These are phyloP conservation scores for Cercospora brassicicola DNA, from an alignment of 2,329 filamentous ascomycete genomes.

Conservation along the genomic window DNA sequence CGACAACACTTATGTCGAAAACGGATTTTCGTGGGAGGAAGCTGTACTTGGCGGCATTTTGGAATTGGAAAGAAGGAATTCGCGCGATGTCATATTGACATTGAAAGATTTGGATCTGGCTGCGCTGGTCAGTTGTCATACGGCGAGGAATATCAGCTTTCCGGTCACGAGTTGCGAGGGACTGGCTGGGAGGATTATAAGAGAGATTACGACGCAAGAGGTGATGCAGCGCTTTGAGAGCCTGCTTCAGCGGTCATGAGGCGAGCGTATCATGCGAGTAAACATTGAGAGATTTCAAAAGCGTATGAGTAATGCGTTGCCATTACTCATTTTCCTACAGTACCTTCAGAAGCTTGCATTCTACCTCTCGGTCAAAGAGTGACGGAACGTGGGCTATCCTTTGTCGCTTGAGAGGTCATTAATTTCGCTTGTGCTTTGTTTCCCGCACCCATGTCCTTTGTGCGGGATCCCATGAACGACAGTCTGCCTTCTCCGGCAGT, in stretches of 20 bases:
- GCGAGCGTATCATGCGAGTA: too few relatives aligned
- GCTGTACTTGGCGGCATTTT: background rate
- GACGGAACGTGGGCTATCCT: background rate
- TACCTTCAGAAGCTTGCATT: background rate
- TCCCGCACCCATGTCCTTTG: background rate
- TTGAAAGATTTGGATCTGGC: constrained; percentile 1
- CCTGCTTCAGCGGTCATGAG: background rate
- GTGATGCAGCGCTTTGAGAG: background rate
- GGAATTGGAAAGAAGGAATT: background rate
- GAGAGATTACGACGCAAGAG: background rate
- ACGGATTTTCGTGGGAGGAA: constrained; percentile 6
- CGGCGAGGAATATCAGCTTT: background rate
- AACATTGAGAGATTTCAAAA: too few relatives aligned
- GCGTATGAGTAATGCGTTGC: background rate
- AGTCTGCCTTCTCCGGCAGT: too few relatives aligned
- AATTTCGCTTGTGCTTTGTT: background rate
- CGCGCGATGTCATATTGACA: background rate
- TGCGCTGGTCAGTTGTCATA: background rate
- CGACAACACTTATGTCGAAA: constrained; percentile 1
- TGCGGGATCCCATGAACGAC: background rate
- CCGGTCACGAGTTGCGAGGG: background rate
- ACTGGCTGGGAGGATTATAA: background rate
- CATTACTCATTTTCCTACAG: background rate
- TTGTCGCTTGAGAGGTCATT: background rate
- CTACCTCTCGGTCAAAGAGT: too few relatives aligned